phyloP scores from a whole-genome alignment of 345 rosid species.

The Euphorbia lathyris region DNA sequence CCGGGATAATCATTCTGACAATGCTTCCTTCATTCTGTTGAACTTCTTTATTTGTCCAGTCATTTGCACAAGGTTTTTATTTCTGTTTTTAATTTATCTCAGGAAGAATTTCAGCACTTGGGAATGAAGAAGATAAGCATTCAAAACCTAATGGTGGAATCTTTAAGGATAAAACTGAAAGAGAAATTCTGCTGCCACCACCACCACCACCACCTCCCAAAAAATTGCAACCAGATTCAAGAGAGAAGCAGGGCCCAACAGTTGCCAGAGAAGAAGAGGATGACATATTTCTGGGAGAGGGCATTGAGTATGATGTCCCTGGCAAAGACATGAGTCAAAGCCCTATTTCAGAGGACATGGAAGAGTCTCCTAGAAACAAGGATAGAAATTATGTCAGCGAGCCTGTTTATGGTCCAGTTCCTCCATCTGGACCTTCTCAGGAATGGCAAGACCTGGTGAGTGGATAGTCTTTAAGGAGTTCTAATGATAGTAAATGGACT shows the following conservation, averaged over 20 bases:
- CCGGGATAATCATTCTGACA: too few species aligned
- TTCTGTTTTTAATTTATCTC: conserved; percentile 10
- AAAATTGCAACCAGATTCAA: conserved; percentile 44
- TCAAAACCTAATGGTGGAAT: conserved; percentile 42
- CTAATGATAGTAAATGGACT: not conserved
- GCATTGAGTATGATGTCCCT: conserved; percentile 69
- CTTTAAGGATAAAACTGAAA: conserved; percentile 39
- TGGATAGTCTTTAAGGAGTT: conserved; percentile 9
- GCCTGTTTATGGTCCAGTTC: conserved; percentile 77
- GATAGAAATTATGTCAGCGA: conserved; percentile 73
- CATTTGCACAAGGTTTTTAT: conserved; percentile 3
- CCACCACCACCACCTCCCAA: conserved; percentile 59
- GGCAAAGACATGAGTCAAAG: conserved; percentile 76
- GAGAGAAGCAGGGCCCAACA: conserved; percentile 52
- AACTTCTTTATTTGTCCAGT: conserved; percentile 1
- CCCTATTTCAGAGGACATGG: conserved; percentile 97
- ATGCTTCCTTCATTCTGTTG: not conserved
- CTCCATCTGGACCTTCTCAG: conserved; percentile 60
- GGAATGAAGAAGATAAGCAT: conserved; percentile 55
- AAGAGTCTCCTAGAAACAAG: conserved; percentile 90
- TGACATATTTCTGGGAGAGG: conserved; percentile 91
- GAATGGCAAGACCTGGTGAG: conserved; percentile 84
- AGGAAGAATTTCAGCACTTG: conserved; percentile 54
- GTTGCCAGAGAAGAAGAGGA: conserved; percentile 67
- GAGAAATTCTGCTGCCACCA: conserved; percentile 59